Base-by-base conservation (phyloP, 2,329 filamentous ascomycete species). In the Talaromyces sp. region DNA sequence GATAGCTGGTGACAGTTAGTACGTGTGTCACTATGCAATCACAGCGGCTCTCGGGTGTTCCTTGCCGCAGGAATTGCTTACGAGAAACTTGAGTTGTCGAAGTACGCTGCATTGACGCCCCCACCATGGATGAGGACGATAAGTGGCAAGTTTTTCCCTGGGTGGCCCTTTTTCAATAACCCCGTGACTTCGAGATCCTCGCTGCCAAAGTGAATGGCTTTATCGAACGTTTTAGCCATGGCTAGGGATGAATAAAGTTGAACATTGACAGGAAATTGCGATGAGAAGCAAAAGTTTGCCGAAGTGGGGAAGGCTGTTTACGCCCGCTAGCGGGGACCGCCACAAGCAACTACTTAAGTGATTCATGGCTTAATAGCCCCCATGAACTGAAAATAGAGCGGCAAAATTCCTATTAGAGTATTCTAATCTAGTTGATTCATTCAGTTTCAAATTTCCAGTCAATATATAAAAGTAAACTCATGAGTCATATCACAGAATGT, bases 121-220 rank as follows among this genome's bases (percentile, higher is more conserved):
- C 52, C 52, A 35, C 58, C 58, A 24, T 61, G 58, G 30, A 61
- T 45, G 8, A 54, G 36, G 20, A 54, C 51, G 11, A 90, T 19
- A 82, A 85, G 64, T 89, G 86, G 1, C 27, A 48, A 32, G n/a
- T 30, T 20, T 39, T 4, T 4, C 22, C n/a, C 14, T 3, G 9
- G 10, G 5, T 16, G 36, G 17, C 44, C 29, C 27, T 17, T 20
- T 35, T 47, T 47, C 5, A 35, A 36, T 9, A 47, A n/a, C 10
- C 44, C 44, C n/a, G 29, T 32, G 3, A 47, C 44, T n/a, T 47
- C 9, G 8, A 47, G 9, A 17, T 20, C 44, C 3, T 36, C n/a
- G n/a, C 19, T 16, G 7, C 32, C 7, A 16, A 36, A 36, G 10
- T 30, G 19, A 14, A 47, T 20, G n/a, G 32, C 19, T 19, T 37